These are phyloP conservation scores for Astrothelium macrocarpum DNA, from an alignment of 495 filamentous ascomycete genomes.

Conservation along the genomic window DNA sequence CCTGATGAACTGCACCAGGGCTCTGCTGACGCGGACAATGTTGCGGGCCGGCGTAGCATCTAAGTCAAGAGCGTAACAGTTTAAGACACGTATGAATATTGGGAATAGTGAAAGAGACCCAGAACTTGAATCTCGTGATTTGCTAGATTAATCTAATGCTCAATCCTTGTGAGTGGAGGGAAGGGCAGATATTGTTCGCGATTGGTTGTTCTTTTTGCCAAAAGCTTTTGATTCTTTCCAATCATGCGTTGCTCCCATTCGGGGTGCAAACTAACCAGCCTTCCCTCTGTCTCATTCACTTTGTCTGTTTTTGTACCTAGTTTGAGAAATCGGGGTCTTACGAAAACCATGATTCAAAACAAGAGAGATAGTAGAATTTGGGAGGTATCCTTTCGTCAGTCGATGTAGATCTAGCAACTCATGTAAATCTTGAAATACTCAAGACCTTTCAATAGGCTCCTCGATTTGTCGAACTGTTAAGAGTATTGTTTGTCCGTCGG, in stretches of 20 bases:
- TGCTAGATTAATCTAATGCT: not conserved
- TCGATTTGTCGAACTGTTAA: not conserved
- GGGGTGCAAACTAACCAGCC: too few species aligned
- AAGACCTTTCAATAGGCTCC: not conserved
- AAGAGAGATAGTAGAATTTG: not conserved
- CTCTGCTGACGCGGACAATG: not conserved
- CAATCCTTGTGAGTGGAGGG: too few species aligned
- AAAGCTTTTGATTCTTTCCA: too few species aligned
- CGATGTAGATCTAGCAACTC: not conserved
- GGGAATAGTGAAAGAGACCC: too few species aligned
- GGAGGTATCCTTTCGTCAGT: not conserved
- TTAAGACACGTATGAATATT: not conserved
- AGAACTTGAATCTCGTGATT: too few species aligned
- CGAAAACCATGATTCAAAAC: not conserved
- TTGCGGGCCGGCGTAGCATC: conserved; percentile 1
- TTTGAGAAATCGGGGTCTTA: not conserved
- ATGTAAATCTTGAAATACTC: not conserved
- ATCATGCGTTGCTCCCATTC: too few species aligned
- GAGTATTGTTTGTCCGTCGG: not conserved
- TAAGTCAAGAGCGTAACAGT: not conserved
- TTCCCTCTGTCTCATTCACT: too few species aligned
- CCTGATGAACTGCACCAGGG: not conserved
- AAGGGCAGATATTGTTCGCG: too few species aligned
- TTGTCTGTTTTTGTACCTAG: too few species aligned
- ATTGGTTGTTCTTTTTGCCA: too few species aligned